phyloP scores from a whole-genome alignment of 1,284 basidiomycete genomes.

The Austroboletus novae-zelandiae region DNA sequence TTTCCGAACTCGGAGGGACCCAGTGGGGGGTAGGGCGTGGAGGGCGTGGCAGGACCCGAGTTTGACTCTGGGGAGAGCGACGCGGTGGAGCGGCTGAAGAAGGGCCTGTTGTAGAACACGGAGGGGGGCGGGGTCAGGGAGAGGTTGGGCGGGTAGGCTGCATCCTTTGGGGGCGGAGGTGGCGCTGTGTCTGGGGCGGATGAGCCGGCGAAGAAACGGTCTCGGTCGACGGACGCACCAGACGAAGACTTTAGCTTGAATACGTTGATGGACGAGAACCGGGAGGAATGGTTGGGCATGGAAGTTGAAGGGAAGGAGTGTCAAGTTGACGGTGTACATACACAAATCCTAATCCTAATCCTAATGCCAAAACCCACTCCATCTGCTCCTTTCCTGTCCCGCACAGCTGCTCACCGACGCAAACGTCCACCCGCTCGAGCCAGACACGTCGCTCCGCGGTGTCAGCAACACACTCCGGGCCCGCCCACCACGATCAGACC shows the following conservation, averaged over 20 bases:
- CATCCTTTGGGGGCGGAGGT: conserved; percentile 70
- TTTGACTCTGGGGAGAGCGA: conserved; percentile 35
- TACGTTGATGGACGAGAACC: conserved; percentile 60
- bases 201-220: too few relatives aligned
- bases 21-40: conserved; percentile 30
- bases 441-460: conserved; percentile 17
- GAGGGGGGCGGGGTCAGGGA: conserved; percentile 11
- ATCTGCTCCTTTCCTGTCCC: conserved; percentile 9
- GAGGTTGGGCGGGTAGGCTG: conserved; percentile 35
- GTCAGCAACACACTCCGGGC: conserved; percentile 5
- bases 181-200: conserved; percentile 14
- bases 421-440: conserved; percentile 22
- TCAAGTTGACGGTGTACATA: too few relatives aligned
- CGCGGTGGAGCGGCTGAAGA: conserved; percentile 52
- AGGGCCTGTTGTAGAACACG: conserved; percentile 24
- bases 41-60: conserved; percentile 36
- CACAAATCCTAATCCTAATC: too few relatives aligned
- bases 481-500: neutral
- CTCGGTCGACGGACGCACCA: too few relatives aligned
- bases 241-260: conserved; percentile 43
- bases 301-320: too few relatives aligned
- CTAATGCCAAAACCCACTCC: conserved; percentile 26
- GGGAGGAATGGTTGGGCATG: conserved; percentile 33
- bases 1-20: too few relatives aligned
- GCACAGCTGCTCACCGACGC: conserved; percentile 12